Conservation (phyloP, 257 asterid genomes). For the Anisodus acutangulus region DNA sequence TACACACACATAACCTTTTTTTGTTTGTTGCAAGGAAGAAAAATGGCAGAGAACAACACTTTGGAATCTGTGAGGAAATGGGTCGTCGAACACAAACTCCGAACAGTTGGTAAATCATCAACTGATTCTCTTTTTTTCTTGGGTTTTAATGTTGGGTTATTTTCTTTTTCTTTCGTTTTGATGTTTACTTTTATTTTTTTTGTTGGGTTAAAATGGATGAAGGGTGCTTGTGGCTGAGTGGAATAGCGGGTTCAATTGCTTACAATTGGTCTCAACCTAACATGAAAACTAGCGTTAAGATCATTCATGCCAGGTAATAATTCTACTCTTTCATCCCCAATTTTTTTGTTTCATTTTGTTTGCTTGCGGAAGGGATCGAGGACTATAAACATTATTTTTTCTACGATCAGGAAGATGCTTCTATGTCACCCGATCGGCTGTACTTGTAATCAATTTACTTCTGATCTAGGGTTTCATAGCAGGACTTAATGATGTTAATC, state of each 20-base stretch:
- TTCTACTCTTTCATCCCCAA: not conserved
- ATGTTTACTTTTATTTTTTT: not conserved
- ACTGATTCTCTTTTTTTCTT: too few species aligned
- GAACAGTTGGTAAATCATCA: conserved; percentile 62
- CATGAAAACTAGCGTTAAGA: conserved; percentile 90
- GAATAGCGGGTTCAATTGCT: conserved; percentile 81
- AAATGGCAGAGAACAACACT: conserved; percentile 62
- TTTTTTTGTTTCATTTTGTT: too few species aligned
- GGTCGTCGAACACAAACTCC: conserved; percentile 85
- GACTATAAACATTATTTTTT: not conserved
- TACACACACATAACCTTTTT: not conserved
- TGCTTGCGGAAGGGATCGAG: not conserved
- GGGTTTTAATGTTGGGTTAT: not conserved
- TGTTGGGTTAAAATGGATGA: conserved; percentile 35
- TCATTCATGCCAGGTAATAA: conserved; percentile 82
- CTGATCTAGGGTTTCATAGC: not conserved
- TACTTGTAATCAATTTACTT: not conserved
- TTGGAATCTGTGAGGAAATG: conserved; percentile 68
- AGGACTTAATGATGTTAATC: too few species aligned
- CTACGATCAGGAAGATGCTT: not conserved
- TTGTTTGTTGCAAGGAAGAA: not conserved
- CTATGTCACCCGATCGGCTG: not conserved
- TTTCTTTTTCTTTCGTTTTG: not conserved
- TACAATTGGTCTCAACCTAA: conserved; percentile 93
- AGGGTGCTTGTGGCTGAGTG: conserved; percentile 58